Base-by-base conservation (phyloP, 108 stramenopile genomes). In the Schizochytrium sp. region DNA sequence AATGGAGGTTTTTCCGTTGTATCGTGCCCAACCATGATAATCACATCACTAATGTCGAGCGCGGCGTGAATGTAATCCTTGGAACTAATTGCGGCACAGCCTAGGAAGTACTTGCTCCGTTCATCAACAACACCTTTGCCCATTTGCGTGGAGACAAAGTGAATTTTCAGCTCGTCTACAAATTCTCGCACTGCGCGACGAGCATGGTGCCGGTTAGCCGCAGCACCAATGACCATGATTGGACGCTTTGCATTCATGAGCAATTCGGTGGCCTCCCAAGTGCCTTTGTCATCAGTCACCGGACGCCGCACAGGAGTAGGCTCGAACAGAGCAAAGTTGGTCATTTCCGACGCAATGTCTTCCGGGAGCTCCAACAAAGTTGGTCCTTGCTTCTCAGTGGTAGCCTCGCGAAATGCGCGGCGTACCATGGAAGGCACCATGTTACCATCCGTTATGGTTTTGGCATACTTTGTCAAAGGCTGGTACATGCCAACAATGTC, bases 51-150 rank as follows among this genome's bases (percentile, higher is more conserved):
- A 15, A 50, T 46, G 28, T 91, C 90, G 28, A 91, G 60, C n/a
- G 88, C 90, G 56, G 60, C 61, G 57, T 91, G 90, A 49, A 69
- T 44, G 49, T 47, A 72, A 64, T 91, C 90, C 2, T 89, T 89
- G 69, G 87, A 53, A 56, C 50, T 53, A 3, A 91, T 57, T 49
- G 90, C 90, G 87, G 61, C 58, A 41, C 61, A 69, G 15, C 90
- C 90, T 15, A 91, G 61, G 55, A 69, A 87, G 55, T 45, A 55
- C 50, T 83, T 53, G 56, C 50, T 42, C 0, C 88, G 88, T 61
- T 90, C 90, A 47, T 88, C 88, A 46, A 90, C 45, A 2, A 90
- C 90, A 13, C 90, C 90, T 61, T 90, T 90, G 56, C 90, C 90
- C 90, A 90, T 90, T 88, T 90, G 90, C 19, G 90, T 90, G 87